Percentiles rank a stretch among this genome's conserved stretches.
Conservation (phyloP, 768 basidiomycete genomes). For the Auricularia heimuer region DNA sequence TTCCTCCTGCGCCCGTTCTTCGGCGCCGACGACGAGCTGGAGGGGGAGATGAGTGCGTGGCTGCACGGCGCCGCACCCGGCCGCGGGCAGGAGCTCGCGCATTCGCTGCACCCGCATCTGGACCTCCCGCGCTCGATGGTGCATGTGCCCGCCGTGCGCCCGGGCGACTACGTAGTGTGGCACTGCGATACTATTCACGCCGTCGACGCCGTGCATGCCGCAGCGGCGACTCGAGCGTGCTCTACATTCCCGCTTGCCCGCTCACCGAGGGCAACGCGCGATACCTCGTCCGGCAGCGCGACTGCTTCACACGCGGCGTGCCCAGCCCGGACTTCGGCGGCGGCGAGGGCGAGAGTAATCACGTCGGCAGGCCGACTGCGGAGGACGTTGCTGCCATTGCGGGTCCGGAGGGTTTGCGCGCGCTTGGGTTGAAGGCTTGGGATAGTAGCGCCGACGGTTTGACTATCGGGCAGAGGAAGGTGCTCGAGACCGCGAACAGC, state of each 20-base stretch:
- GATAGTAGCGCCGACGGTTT: too few species aligned
- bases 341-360: slow-evolving; percentile 31
- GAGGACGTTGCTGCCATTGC: slow-evolving; percentile 23
- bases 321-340: slow-evolving; percentile 66
- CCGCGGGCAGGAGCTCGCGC: slow-evolving; percentile 45
- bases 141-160: slow-evolving; percentile 45
- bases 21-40: slow-evolving; percentile 48
- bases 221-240: slow-evolving; percentile 32
- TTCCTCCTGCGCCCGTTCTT: slow-evolving; percentile 60
- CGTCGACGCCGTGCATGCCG: slow-evolving; percentile 16
- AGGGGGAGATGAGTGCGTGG: slow-evolving; percentile 33
- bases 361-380: slow-evolving; percentile 29
- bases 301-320: slow-evolving; percentile 45
- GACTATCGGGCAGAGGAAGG: too few species aligned
- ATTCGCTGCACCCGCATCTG: slow-evolving; percentile 54
- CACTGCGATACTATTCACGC: slow-evolving; percentile 15
- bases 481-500: too few species aligned
- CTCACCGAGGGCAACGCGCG: slow-evolving; percentile 48
- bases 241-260: slow-evolving; percentile 72
- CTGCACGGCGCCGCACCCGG: slow-evolving; percentile 50
- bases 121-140: slow-evolving; percentile 45
- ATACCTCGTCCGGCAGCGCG: slow-evolving; percentile 54
- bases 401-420: not conserved
- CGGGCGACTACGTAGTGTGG: slow-evolving; percentile 57
- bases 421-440: not conserved